phyloP scores from a whole-genome alignment of 2,329 filamentous ascomycete genomes.

The Aspergillus sp. region DNA sequence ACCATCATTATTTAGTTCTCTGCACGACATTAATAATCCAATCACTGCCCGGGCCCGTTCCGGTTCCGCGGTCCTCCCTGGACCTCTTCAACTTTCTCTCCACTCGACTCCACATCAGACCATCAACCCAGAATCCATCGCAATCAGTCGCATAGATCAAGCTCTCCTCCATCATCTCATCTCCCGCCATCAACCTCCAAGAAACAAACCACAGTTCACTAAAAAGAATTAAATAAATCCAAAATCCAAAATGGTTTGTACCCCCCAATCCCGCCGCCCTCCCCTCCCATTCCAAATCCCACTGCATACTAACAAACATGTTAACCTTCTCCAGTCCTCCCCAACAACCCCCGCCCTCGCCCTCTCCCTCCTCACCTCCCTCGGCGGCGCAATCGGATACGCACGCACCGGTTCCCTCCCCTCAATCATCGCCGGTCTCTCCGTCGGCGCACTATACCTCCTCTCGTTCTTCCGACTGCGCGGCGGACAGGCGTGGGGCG shows the following conservation, averaged over 20 bases:
- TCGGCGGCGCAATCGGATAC: conserved; percentile 86
- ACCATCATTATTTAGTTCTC: neutral
- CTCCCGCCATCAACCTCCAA: no score
- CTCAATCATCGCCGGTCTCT: conserved; percentile 79
- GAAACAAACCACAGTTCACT: neutral
- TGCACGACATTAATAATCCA: neutral
- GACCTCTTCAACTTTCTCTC: neutral
- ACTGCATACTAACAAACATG: neutral
- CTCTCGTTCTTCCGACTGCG: conserved; percentile 80
- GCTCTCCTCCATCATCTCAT: neutral
- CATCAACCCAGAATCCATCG: neutral
- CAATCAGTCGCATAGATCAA: neutral
- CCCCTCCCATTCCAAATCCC: neutral
- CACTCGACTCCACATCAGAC: conserved; percentile 4
- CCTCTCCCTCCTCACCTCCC: conserved; percentile 78
- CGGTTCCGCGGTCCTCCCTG: neutral
- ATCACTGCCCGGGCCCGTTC: neutral
- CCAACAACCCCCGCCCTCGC: conserved; percentile 66
- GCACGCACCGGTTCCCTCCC: conserved; percentile 80
- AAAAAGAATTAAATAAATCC: neutral
- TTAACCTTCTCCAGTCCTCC: neutral
- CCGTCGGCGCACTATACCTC: conserved; percentile 76
- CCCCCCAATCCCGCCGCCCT: neutral
- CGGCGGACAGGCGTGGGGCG: conserved; percentile 72
- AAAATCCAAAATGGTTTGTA: conserved; percentile 23